Evolutionary conservation across 176 grass and related monocot species (phyloP).

Genomic region (Oryza nivara): DNA sequence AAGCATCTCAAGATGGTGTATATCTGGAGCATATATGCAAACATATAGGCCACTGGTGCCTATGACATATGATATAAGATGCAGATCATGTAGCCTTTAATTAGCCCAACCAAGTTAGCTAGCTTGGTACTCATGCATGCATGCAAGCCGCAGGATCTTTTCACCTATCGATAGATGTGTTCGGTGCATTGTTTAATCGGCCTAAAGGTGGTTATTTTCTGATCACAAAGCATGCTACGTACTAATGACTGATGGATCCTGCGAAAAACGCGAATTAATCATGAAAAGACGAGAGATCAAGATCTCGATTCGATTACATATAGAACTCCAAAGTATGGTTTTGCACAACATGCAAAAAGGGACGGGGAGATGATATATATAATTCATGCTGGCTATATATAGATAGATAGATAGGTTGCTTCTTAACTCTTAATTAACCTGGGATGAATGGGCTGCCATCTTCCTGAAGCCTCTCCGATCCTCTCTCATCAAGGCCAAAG

Average conservation of each 20-base stretch:
- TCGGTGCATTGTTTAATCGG: conserved; percentile 40
- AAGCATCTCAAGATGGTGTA: conserved; percentile 48
- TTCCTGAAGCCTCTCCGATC: conserved; percentile 46
- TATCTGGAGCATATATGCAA: conserved; percentile 63
- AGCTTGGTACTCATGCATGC: conserved; percentile 45
- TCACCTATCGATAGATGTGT: conserved; percentile 22
- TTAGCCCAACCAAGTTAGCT: conserved; percentile 32
- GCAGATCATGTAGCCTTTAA: conserved; percentile 57
- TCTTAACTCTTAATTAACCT: conserved; percentile 60
- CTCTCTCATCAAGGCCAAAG: conserved; percentile 38
- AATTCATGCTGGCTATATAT: conserved; percentile 48
- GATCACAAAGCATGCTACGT: conserved; percentile 45
- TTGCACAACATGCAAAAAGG: conserved; percentile 63
- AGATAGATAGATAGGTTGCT: conserved; percentile 51
- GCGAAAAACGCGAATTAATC: conserved; percentile 51
- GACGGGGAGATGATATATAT: conserved; percentile 46
- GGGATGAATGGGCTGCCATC: conserved; percentile 41
- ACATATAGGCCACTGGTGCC: conserved; percentile 54
- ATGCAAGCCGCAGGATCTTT: conserved; percentile 40
- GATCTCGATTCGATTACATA: conserved; percentile 70
- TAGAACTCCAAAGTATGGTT: conserved; percentile 60
- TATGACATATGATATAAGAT: conserved; percentile 76
- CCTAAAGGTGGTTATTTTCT: conserved; percentile 47
- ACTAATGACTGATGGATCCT: conserved; percentile 62
- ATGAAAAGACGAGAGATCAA: conserved; percentile 65